Base-by-base conservation (phyloP, 306 rosid species). In the Cucumis cinereus region DNA sequence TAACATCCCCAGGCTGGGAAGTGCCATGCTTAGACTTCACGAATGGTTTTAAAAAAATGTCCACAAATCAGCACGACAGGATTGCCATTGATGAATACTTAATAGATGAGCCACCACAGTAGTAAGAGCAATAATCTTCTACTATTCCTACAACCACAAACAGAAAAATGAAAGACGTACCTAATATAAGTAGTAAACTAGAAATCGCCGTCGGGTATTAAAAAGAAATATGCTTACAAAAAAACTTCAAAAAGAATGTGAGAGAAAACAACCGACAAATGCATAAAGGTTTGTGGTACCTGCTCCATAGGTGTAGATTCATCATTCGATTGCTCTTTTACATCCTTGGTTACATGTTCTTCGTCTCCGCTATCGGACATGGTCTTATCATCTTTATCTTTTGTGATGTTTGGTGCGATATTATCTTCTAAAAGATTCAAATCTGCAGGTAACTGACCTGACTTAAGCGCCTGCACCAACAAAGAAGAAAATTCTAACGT, bases 401-500 rank as follows among this genome's bases (percentile, higher is more conserved):
- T 36, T 77, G 54, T 79, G 58, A 62, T 85, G 79, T 83, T 80
- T 47, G 77, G 23, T 59, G 55, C 62, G 24, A 82, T 55, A 75
- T 83, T 84, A 45, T 86, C 96, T 75, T 82, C 86, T 76, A 86
- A 62, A 41, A 82, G 74, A 73, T 85, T 56, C 38, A 91, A 83
- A 81, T 91, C 96, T 47, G 84, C 87, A 80, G 98, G 98, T 78
- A 93, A 92, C 83, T 90, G 97, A 23, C 98, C 98, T 1, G 90
- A 91, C 80, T 90, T 88, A 76, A 93, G 77, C 78, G 97, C 97
- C 98, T 93, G 92, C 91, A 91, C 77, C 30, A 86, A 80, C 74
- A 69, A 45, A 71, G 43, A 62, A 45, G 40, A 35, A 15, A 40
- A 81, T 52, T 64, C 73, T 74, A 62, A 67, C 47, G 52, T 35